Evolutionary conservation across 306 rosid species (phyloP), one percentile per base, ranked within the genome.

Genomic region (Pterocarpus macrocarpus): DNA sequence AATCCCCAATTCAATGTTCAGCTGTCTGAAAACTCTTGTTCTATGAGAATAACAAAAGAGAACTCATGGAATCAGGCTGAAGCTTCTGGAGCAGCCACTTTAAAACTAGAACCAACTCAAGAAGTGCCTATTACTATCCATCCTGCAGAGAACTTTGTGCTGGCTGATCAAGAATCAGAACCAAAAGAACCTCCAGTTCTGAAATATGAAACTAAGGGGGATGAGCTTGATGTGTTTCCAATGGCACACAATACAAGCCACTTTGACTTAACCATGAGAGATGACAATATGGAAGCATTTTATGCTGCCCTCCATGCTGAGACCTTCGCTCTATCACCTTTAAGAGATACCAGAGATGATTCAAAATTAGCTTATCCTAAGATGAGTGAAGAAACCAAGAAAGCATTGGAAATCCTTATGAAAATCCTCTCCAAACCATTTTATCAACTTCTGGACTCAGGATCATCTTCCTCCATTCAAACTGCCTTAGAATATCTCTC

Each of bases 381-480:
- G 7, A 69, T 47, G 11, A 55, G 80, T 81, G 84, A 84, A 78
- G 85, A 87, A 72, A 81, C 80, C 30, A 61, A 66, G 80, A 84
- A 84, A 32, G 82, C 88, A 14, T 81, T 87, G 81, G 75, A 81
- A 72, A 81, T 84, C n/a, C 79, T 87, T 5, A 79, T 81, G 58
- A 84, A 81, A 13, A 69, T 81, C 58, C 76, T 87, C 58, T 78
- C 80, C 38, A 78, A 69, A 69, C 88, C 84, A 28, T 81, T 87
- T 56, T 39, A 79, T 78, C 67, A 30, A 73, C 55, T 87, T 36
- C 57, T 87, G 80, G 71, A 76, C 12, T 7, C 82, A 3, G 82
- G 75, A 36, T 55, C 61, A 55, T 55, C 86, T 53, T 55, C 61
- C 32, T 39, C 58, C 32, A 62, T 87, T 73, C 73, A 81, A 69